Base-by-base conservation (phyloP, 441 rosid genomes). In the Gossypium armourianum region DNA sequence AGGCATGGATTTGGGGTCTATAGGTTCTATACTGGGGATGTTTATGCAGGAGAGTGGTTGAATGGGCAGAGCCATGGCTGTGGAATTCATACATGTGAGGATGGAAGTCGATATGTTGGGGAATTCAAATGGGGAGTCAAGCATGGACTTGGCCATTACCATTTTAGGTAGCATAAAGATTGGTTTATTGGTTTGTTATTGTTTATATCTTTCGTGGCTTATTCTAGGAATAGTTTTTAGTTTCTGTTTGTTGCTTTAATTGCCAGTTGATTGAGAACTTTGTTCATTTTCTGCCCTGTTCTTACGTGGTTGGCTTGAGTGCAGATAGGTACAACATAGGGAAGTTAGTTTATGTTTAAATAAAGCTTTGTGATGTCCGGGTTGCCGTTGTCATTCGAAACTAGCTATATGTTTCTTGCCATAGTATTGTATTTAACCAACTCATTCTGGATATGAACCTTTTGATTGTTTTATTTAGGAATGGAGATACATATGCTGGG, bases 51-150 rank as follows among this genome's bases (percentile, higher is more conserved):
- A 1, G 93, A 89, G 75, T 91, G 97, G 97, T 88, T 90, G 29
- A 90, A 84, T 70, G 97, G 97, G 4, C 97, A 92, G 83, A 85
- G 92, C 69, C 97, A 92, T 67, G 97, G 97, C 4, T 88, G 88
- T 75, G 97, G 97, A 59, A 85, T 87, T 50, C 97, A 90, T 79
- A 92, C 96, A 17, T 92, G 96, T 54, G 96, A 92, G 72, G 97
- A 92, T 67, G 97, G 89, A 4, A 90, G 97, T 61, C 84, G 92
- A 0, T 90, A 84, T 76, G 92, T 90, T 69, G 97, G 97, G 4
- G 90, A 92, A 70, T 92, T 92, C 82, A 87, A 88, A 75, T 86
- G 94, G 92, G 96, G 96, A 0, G 88, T 91, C 78, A 91, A 91
- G 86, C 97, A 91, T 54, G 97, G 97, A 4, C 88, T 86, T 50